Percentiles rank a stretch among this genome's conserved stretches.
phyloP scores from a whole-genome alignment of 495 filamentous ascomycete genomes.

The Neurospora pannonica region DNA sequence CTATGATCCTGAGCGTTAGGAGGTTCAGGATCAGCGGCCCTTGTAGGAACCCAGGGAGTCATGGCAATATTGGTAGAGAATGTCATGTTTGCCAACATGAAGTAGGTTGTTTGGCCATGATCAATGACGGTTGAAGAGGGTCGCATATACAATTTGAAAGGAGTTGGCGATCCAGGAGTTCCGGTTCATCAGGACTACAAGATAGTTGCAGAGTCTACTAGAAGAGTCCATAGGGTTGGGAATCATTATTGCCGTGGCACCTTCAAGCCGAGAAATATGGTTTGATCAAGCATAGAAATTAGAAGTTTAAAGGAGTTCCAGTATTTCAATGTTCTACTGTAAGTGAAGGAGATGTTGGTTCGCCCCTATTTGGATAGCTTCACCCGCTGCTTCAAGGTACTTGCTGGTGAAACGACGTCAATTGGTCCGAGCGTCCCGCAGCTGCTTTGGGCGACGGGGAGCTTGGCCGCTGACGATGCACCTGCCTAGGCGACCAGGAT shows the following conservation, averaged over 20 bases:
- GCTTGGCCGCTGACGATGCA: neutral
- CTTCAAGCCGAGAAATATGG: neutral
- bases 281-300: neutral
- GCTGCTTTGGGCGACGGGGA: neutral
- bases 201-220: neutral
- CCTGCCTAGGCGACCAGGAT: neutral
- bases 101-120: neutral
- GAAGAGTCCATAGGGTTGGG: neutral
- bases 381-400: neutral
- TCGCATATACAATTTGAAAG: neutral
- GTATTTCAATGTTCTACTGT: neutral
- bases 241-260: neutral
- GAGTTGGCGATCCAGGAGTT: neutral
- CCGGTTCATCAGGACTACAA: neutral
- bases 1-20: constrained; percentile 45
- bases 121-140: neutral
- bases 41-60: neutral
- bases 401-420: neutral
- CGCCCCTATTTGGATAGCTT: neutral
- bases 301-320: neutral
- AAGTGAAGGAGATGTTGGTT: neutral
- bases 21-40: neutral
- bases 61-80: neutral
- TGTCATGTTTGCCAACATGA: neutral
- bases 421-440: neutral